Percentiles rank a stretch among this genome's conserved stretches.
Evolutionary conservation across 2,329 filamentous ascomycete genomes (phyloP).

Genomic region (Biscogniauxia marginata): DNA sequence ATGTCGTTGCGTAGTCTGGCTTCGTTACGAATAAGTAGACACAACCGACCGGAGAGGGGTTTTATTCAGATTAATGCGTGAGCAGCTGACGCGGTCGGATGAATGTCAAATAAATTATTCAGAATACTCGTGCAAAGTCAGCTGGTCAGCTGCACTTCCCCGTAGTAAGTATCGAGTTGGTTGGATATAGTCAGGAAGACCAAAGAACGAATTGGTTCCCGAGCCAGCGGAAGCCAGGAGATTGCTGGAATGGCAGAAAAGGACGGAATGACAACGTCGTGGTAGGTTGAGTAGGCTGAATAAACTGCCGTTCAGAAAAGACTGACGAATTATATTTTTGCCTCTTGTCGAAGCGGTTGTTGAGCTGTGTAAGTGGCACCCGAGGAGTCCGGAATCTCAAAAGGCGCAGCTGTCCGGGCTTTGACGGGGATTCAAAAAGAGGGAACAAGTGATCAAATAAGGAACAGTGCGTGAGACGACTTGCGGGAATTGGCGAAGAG

Average conservation of each 20-base stretch:
- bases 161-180: constrained; percentile 13
- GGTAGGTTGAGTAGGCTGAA: constrained; percentile 19
- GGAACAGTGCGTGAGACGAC: constrained; percentile 2
- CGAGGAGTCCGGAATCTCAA: constrained; percentile 15
- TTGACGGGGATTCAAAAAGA: constrained; percentile 1
- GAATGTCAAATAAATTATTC: constrained; percentile 15
- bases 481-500: constrained; percentile 4
- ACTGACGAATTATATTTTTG: too few relatives aligned
- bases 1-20: constrained; percentile 9
- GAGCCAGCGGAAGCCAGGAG: constrained; percentile 30
- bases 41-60: constrained; percentile 9
- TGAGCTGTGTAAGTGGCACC: constrained; percentile 18
- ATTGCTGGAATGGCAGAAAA: constrained; percentile 15
- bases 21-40: constrained; percentile 9
- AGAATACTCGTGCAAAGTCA: constrained; percentile 12
- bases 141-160: constrained; percentile 21
- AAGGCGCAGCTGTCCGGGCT: not conserved
- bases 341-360: constrained; percentile 11
- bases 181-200: constrained; percentile 10
- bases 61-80: constrained; percentile 21
- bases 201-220: constrained; percentile 22
- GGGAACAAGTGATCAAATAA: not conserved
- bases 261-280: constrained; percentile 12
- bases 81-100: constrained; percentile 27
- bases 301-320: not conserved